Base-by-base conservation (phyloP, 2,329 filamentous ascomycete species). In the Corynespora cassiicola region DNA sequence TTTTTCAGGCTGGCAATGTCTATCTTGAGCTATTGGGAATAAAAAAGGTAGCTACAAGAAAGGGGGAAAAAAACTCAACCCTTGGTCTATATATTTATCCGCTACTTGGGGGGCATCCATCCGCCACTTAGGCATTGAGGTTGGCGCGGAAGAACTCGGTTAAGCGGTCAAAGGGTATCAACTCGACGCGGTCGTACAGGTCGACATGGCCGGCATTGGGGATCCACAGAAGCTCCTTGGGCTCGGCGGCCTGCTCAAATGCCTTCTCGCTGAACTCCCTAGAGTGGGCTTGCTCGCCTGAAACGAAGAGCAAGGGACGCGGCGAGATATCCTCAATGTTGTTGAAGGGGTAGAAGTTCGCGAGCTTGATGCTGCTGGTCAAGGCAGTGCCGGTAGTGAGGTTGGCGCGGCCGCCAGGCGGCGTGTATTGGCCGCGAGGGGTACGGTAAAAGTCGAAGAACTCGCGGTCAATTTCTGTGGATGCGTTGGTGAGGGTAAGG, bases 221-320 rank as follows among this genome's bases (percentile, higher is more conserved):
- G 0, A 69, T 34, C 62, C 56, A 65, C 9, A 58, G 10, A 29
- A 69, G 31, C 50, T 68, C 63, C 50, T 68, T 69, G 6, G 65
- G 66, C 41, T 68, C 60, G 15, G 12, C 55, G 36, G 43, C 56
- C 20, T 27, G 40, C 3, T 18, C 30, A 26, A 53, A 58, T 3
- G 56, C 56, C 12, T 53, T 35, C 31, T 52, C 41, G 14, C 56
- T 59, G 29, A 56, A 56, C 42, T 57, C 52, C 1, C 47, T 50
- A 12, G 57, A 56, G 45, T 59, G 54, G 2, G 56, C 48, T 22
- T 46, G 46, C 11, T 54, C 50, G n/a, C 56, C 56, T 2, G 48
- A 39, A 10, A 59, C 40, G 20, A 61, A 55, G 1, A 61, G 44
- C 12, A 61, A 5, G 1, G 56, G 56, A 1, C 57, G 54, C 5